Percentiles rank a stretch among this genome's conserved stretches.
Conservation (phyloP, 768 basidiomycete genomes). For the Gymnopilus junonius region DNA sequence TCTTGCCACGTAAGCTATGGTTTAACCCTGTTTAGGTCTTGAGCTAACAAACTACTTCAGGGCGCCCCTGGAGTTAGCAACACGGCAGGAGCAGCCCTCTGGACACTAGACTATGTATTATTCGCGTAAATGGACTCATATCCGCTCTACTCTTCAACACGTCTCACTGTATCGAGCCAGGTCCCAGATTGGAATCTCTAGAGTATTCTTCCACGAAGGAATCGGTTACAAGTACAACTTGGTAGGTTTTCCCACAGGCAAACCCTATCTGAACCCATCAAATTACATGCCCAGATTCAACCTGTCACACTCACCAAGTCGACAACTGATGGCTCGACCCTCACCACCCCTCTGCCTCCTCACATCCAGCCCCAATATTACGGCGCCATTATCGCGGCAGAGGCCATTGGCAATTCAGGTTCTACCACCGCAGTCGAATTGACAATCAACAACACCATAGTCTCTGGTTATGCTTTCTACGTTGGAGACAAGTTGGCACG, state of each 20-base stretch:
- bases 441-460: slow-evolving; percentile 43
- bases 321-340: slow-evolving; percentile 55
- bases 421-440: slow-evolving; percentile 52
- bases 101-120: slow-evolving; percentile 69
- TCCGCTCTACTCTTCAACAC: background rate
- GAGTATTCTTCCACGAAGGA: slow-evolving; percentile 68
- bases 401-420: slow-evolving; percentile 56
- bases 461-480: slow-evolving; percentile 69
- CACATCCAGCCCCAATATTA: slow-evolving; percentile 77
- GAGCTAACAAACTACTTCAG: slow-evolving; percentile 19
- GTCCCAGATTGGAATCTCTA: slow-evolving; percentile 55
- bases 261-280: background rate
- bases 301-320: slow-evolving; percentile 62
- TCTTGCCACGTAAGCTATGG: slow-evolving; percentile 40
- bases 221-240: slow-evolving; percentile 76
- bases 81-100: slow-evolving; percentile 73
- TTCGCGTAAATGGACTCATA: slow-evolving; percentile 56
- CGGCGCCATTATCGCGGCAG: slow-evolving; percentile 62
- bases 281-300: slow-evolving; percentile 53
- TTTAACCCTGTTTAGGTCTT: background rate
- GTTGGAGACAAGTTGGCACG: slow-evolving; percentile 47
- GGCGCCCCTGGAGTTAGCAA: slow-evolving; percentile 66
- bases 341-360: slow-evolving; percentile 53
- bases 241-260: slow-evolving; percentile 33
- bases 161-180: slow-evolving; percentile 20